Base-by-base conservation (phyloP, 345 rosid species). In the Eutrema heterophyllum region DNA sequence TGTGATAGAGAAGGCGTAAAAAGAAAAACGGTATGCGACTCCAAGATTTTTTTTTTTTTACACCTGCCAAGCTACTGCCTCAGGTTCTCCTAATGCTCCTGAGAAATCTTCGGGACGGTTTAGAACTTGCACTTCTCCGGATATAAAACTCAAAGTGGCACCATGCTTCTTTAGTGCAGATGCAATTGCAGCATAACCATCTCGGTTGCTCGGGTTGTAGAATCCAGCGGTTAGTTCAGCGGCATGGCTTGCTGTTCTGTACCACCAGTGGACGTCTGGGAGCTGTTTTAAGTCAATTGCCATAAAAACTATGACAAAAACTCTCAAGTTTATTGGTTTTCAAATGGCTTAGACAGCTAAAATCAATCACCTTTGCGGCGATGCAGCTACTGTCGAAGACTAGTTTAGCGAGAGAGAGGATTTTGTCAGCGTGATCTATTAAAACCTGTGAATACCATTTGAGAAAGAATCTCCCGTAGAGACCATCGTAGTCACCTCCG, bases 191-290 rank as follows among this genome's bases (percentile, higher is more conserved):
- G 90, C 83, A 73, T 92, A 95, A 53, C 99, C 99, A 85, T 92
- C 96, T 43, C 85, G 89, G 75, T 95, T 92, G 78, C 88, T 81
- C 24, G 99, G 84, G 80, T 95, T 95, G 87, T 92, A 83, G 84
- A 85, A 86, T 27, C 99, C 99, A 81, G 97, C 86, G 35, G 99
- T 89, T 84, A 92, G 70, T 71, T 95, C 98, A 64, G 99, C 92
- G 40, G 99, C 97, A 81, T 95, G 99, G 84, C 97, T 89, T 56
- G 88, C 82, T 61, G 98, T 88, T 86, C 89, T 95, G 83, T 90
- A 92, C 96, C 98, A 92, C 98, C 98, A 95, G 79, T 95, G 86
- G 69, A 85, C 83, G 75, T 89, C 96, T 87, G 97, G 86, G 46
- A 95, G 85, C 99, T 92, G 94, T 85, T 75, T 53, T 76, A 83